Percentiles rank a stretch among this genome's conserved stretches.
phyloP scores from a whole-genome alignment of 768 basidiomycete genomes.

The Lentinula raphanica region DNA sequence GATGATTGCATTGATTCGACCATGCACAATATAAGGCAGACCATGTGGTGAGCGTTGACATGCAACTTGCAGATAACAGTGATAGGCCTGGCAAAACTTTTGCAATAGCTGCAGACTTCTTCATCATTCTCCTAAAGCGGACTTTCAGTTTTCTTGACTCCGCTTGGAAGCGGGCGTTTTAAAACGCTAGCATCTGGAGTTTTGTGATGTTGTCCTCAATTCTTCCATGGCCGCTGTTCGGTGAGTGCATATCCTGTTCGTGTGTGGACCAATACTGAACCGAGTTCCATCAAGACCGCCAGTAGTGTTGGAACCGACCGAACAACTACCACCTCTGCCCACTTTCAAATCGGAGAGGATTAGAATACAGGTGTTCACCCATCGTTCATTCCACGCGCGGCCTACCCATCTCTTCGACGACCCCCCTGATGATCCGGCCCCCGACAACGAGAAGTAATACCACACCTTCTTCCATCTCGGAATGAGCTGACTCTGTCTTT shows the following conservation, averaged over 20 bases:
- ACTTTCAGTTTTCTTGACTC: background rate
- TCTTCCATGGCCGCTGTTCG: background rate
- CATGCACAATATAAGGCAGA: background rate
- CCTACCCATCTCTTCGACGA: slow-evolving; percentile 78
- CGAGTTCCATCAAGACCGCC: background rate
- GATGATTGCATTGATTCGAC: too few species aligned
- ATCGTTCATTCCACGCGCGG: slow-evolving; percentile 64
- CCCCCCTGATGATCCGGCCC: slow-evolving; percentile 61
- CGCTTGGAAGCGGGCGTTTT: background rate
- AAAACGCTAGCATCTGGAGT: background rate
- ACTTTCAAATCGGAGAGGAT: slow-evolving; percentile 42
- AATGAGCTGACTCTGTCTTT: background rate
- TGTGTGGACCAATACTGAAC: background rate
- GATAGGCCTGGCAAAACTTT: too few species aligned
- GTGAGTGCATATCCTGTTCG: background rate
- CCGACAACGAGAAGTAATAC: slow-evolving; percentile 75
- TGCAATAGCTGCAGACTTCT: too few species aligned
- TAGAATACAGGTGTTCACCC: slow-evolving; percentile 61
- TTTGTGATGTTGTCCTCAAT: background rate
- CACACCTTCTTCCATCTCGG: background rate
- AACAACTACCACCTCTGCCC: slow-evolving; percentile 54
- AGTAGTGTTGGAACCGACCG: background rate
- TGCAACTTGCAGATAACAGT: background rate
- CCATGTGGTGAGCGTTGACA: background rate
- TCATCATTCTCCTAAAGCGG: background rate